Evolutionary conservation across 768 basidiomycete species (phyloP), one percentile per base, ranked within the genome.

Genomic region (Pleurotus djamor): DNA sequence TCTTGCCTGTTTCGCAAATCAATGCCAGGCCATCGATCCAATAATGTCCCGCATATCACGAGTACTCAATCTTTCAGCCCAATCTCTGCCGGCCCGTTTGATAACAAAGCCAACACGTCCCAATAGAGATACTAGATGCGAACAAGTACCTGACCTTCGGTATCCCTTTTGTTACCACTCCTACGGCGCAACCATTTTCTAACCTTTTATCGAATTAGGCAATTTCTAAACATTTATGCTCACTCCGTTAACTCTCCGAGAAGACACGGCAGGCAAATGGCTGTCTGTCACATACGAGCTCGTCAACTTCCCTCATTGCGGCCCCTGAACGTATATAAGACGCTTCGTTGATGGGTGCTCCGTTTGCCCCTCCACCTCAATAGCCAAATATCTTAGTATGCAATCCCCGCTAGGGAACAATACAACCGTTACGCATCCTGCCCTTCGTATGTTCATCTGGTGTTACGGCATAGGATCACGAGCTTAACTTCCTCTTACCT

Each of bases 391-490:
- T 17, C 57, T n/a, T 17, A 36, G 28, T 41, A 56, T 56, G 54
- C 54, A 56, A 32, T 12, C 37, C 37, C 21, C 54, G n/a, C 16
- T 41, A 37, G 48, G 57, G 13, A 48, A 48, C 17, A 32, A 49
- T 21, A 48, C 64, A 16, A 48, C 38, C 12, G 57, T 65, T 38
- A 69, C 68, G 3, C 68, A 69, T 48, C 61, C 66, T 36, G 60
- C 67, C 12, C 67, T 69, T 9, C 63, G 68, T 68, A 52, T 13
- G 64, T 60, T n/a, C 37, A 16, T 47, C 45, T 14, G 45, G 13
- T n/a, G 14, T 47, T 7, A 47, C 45, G 9, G 14, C n/a, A 12
- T 32, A 13, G 16, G 32, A 41, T 41, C 21, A 28, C 21, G 21
- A 28, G 21, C 21, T 10, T 41, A 41, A 41, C 38, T 41, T 9